A percentile compares a stretch with the other conserved stretches of the same genome.
Conservation (phyloP, 306 rosid species). For the Prunus kanzakura region DNA sequence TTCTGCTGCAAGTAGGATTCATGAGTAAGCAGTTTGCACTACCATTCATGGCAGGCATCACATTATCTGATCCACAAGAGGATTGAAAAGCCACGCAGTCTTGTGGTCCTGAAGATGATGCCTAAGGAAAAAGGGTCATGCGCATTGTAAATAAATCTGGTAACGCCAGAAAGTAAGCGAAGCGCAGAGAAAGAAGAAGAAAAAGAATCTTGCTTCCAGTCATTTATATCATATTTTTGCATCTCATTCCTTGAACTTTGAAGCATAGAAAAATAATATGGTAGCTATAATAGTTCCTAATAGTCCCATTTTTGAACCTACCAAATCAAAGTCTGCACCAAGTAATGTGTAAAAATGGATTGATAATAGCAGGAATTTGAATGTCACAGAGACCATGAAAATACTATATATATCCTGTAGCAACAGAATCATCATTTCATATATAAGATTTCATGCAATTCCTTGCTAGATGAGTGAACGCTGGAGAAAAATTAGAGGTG, state of each 20-base stretch:
- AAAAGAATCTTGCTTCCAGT: background rate
- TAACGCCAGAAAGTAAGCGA: background rate
- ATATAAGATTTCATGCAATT: background rate
- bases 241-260: background rate
- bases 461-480: background rate
- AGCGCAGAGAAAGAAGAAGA: background rate
- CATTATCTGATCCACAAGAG: slow-evolving; percentile 40
- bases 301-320: background rate
- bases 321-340: background rate
- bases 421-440: background rate
- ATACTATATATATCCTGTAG: background rate
- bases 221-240: background rate
- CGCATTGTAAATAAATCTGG: slow-evolving; percentile 3
- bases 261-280: background rate
- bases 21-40: slow-evolving; percentile 43
- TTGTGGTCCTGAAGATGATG: slow-evolving; percentile 53
- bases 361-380: background rate
- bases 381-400: background rate
- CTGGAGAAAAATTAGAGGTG: background rate
- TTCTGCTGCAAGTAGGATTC: slow-evolving; percentile 42
- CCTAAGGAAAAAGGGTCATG: slow-evolving; percentile 45
- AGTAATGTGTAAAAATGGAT: background rate
- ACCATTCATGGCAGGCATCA: slow-evolving; percentile 40
- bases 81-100: slow-evolving; percentile 52
- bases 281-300: background rate